Percentiles rank a stretch among this genome's conserved stretches.
Conservation (phyloP, 495 filamentous ascomycete genomes). For the Apiosordaria backusii region DNA sequence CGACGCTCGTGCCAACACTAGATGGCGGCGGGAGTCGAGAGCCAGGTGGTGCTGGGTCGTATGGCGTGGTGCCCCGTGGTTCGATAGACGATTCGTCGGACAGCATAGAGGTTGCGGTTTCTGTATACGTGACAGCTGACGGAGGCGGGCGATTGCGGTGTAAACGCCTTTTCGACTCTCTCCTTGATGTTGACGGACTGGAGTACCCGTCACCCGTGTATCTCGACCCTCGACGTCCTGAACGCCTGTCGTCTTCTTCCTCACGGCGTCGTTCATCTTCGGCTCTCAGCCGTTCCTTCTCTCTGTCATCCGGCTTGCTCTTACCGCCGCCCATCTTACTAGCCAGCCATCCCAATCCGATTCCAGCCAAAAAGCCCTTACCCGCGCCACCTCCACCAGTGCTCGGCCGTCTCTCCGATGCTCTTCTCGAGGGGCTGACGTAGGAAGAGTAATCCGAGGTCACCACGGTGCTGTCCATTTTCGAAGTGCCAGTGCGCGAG, state of each 20-base stretch:
- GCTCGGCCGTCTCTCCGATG: slow-evolving; percentile 27
- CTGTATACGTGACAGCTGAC: slow-evolving; percentile 30
- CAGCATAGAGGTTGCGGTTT: slow-evolving; percentile 27
- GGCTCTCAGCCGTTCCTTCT: slow-evolving; percentile 61
- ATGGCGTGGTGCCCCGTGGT: slow-evolving; percentile 28
- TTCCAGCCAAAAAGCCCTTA: slow-evolving; percentile 61
- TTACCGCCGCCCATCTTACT: slow-evolving; percentile 53
- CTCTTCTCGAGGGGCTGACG: slow-evolving; percentile 44
- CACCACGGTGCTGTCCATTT: slow-evolving; percentile 39
- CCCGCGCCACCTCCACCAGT: slow-evolving; percentile 41
- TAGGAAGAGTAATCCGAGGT: slow-evolving; percentile 52
- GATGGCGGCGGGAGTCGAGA: slow-evolving; percentile 11
- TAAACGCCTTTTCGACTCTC: slow-evolving; percentile 42
- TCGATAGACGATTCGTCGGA: slow-evolving; percentile 42
- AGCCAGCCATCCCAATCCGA: slow-evolving; percentile 63
- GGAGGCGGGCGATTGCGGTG: slow-evolving; percentile 35
- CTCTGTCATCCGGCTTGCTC: slow-evolving; percentile 56
- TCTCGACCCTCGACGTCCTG: slow-evolving; percentile 38
- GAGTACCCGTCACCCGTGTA: slow-evolving; percentile 61
- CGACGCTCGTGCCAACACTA: neutral
- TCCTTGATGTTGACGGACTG: slow-evolving; percentile 43
- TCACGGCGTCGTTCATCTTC: slow-evolving; percentile 59
- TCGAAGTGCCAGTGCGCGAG: slow-evolving; percentile 38
- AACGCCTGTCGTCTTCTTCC: slow-evolving; percentile 46
- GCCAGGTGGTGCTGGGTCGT: slow-evolving; percentile 29